Evolutionary conservation across 139 green algal species (phyloP).

Genomic region (Astrephomene gubernaculifera): DNA sequence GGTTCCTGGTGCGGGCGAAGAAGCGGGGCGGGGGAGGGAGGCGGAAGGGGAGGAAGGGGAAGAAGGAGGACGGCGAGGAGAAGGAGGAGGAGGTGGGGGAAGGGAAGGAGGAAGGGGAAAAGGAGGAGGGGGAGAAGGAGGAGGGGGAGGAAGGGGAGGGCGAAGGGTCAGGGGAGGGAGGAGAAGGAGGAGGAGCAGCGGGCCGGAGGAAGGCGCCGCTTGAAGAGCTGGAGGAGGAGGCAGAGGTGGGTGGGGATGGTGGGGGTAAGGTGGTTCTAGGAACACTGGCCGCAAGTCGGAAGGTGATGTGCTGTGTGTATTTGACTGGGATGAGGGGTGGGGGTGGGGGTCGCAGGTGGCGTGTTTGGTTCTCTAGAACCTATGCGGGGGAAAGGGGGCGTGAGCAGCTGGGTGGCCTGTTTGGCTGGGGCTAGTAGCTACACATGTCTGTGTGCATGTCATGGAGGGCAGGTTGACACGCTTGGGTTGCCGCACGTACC

Average conservation of each 20-base stretch:
- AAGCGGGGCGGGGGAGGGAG: slow-evolving; percentile 6
- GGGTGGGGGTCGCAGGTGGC: no score
- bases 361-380: no score
- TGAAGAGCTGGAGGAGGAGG: slow-evolving; percentile 38
- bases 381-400: no score
- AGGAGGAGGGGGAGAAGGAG: slow-evolving; percentile 19
- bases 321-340: no score
- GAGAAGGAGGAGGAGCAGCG: background rate
- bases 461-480: no score
- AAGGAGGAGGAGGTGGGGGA: slow-evolving; percentile 21
- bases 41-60: background rate
- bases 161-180: background rate
- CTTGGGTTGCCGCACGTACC: no score
- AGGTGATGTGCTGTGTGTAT: no score
- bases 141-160: slow-evolving; percentile 21
- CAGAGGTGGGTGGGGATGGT: background rate
- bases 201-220: slow-evolving; percentile 9
- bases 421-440: no score
- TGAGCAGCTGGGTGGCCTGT: no score
- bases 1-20: slow-evolving; percentile 52
- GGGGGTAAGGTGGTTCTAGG: background rate
- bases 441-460: no score
- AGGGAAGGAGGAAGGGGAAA: slow-evolving; percentile 16
- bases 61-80: slow-evolving; percentile 18
- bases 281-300: no score